Conservation (phyloP, 306 rosid species). For the Cucurbita argyrosperma region DNA sequence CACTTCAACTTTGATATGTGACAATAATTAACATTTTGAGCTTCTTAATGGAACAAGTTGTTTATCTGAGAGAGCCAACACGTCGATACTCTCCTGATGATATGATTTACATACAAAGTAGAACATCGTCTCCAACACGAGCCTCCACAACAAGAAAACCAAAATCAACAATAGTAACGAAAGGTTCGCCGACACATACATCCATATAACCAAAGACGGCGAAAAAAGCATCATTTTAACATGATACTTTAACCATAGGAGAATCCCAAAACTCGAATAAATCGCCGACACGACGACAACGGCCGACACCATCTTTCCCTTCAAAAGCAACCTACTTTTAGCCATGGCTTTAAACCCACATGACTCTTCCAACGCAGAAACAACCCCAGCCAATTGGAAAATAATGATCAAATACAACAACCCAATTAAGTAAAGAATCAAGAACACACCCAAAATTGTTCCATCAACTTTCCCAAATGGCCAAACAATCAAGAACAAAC, state of each 20-base stretch:
- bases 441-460: neutral
- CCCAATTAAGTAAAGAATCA: conserved; percentile 19
- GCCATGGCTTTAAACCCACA: conserved; percentile 47
- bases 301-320: conserved; percentile 38
- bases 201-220: conserved; percentile 14
- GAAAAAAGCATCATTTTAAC: neutral
- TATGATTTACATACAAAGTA: too few relatives aligned
- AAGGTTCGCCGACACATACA: conserved; percentile 8
- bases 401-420: conserved; percentile 25
- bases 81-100: too few relatives aligned
- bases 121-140: too few relatives aligned
- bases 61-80: too few relatives aligned
- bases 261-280: neutral
- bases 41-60: too few relatives aligned
- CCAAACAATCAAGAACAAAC: conserved; percentile 29
- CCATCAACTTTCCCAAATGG: neutral
- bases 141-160: conserved; percentile 20
- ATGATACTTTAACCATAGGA: neutral
- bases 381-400: conserved; percentile 64
- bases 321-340: conserved; percentile 38
- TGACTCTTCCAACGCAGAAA: conserved; percentile 45
- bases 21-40: too few relatives aligned
- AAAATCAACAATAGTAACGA: conserved; percentile 19
- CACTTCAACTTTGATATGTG: too few relatives aligned
- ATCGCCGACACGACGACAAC: conserved; percentile 3